Conservation (phyloP, 2,329 filamentous ascomycete genomes). For the Dactylellina haptotyla region DNA sequence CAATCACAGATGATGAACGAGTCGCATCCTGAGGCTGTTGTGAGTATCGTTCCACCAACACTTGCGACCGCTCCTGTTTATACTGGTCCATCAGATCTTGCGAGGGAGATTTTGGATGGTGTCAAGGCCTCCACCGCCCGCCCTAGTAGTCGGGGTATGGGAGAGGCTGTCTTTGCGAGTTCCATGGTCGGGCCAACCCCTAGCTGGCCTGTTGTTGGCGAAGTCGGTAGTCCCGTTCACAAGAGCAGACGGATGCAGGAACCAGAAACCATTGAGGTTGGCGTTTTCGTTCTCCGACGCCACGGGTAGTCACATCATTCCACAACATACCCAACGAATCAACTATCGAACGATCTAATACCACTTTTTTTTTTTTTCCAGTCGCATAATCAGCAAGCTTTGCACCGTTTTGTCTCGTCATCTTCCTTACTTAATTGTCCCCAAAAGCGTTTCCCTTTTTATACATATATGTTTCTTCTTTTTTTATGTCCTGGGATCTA, state of each 20-base stretch:
- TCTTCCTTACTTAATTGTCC: too few species aligned
- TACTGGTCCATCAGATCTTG: conserved; percentile 57
- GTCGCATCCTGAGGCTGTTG: conserved; percentile 28
- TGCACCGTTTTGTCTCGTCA: background rate
- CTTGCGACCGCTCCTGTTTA: conserved; percentile 48
- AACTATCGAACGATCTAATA: too few species aligned
- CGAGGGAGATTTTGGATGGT: conserved; percentile 57
- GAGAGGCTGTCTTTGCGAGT: conserved; percentile 58
- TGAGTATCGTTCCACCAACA: conserved; percentile 12
- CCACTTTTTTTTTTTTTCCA: background rate
- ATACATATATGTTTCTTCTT: background rate
- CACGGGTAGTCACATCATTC: conserved; percentile 17
- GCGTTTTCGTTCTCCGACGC: conserved; percentile 57
- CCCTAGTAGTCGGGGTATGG: conserved; percentile 58
- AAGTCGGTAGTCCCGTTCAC: conserved; percentile 50
- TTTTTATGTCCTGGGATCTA: background rate
- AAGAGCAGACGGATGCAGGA: conserved; percentile 52
- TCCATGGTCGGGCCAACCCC: conserved; percentile 56
- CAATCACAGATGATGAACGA: conserved; percentile 28
- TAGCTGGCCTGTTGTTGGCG: conserved; percentile 55
- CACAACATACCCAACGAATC: background rate
- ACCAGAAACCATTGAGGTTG: conserved; percentile 57
- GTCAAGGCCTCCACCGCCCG: conserved; percentile 56
- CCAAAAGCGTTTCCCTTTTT: background rate
- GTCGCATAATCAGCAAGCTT: background rate